phyloP scores from a whole-genome alignment of 768 basidiomycete species.

The Epithele typhae region DNA sequence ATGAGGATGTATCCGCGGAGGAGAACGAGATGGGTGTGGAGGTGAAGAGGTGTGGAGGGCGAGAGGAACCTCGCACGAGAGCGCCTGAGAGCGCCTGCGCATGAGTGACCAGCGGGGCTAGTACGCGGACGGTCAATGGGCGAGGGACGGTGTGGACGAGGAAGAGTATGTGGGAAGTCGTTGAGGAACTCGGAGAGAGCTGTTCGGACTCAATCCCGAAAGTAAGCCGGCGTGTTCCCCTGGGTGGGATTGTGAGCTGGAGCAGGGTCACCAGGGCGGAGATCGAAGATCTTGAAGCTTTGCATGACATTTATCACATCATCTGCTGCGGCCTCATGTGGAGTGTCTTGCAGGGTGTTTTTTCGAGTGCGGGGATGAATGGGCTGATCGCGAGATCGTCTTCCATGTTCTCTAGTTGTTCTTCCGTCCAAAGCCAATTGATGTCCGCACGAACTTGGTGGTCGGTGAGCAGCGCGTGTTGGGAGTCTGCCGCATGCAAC shows the following conservation, averaged over 20 bases:
- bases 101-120: slow-evolving; percentile 57
- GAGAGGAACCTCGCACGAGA: slow-evolving; percentile 66
- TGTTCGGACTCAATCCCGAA: slow-evolving; percentile 3
- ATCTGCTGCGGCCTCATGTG: too few species aligned
- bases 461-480: slow-evolving; percentile 50
- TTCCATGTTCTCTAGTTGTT: slow-evolving; percentile 36
- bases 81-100: slow-evolving; percentile 61
- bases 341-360: too few species aligned
- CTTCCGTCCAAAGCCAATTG: slow-evolving; percentile 61
- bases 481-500: slow-evolving; percentile 58
- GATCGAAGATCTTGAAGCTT: slow-evolving; percentile 10
- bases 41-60: slow-evolving; percentile 57
- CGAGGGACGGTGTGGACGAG: slow-evolving; percentile 59
- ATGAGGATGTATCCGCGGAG: slow-evolving; percentile 75
- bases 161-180: slow-evolving; percentile 54
- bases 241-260: background rate
- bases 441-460: slow-evolving; percentile 23
- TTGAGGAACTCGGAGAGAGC: slow-evolving; percentile 46
- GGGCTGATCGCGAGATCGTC: background rate
- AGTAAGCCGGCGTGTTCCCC: background rate
- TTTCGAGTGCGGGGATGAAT: background rate
- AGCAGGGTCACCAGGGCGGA: slow-evolving; percentile 9
- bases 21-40: slow-evolving; percentile 62
- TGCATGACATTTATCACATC: background rate
- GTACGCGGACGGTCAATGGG: slow-evolving; percentile 58